Evolutionary conservation across 257 asterid species (phyloP).

Genomic region (Cinchona pubescens): DNA sequence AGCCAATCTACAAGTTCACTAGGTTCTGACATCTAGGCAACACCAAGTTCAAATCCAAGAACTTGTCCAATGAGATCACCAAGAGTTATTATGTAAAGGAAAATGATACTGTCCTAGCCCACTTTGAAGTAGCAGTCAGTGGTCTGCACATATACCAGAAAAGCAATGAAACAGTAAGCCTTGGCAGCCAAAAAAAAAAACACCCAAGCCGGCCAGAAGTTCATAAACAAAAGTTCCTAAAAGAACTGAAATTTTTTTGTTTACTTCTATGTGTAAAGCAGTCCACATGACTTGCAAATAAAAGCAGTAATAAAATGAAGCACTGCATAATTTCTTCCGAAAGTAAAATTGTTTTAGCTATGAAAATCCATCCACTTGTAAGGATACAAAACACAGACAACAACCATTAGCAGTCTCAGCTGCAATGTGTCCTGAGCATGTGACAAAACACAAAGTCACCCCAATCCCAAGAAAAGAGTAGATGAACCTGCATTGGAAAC

Average conservation of each 20-base stretch:
- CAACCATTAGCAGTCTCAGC: conserved; percentile 36
- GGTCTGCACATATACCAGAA: not conserved
- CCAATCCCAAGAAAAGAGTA: conserved; percentile 33
- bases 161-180: not conserved
- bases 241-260: not conserved
- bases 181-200: too few species aligned
- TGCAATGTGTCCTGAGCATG: conserved; percentile 42
- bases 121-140: not conserved
- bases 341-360: not conserved
- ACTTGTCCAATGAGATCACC: not conserved
- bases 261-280: not conserved
- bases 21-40: not conserved
- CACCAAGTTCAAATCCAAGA: not conserved
- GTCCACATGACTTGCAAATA: not conserved
- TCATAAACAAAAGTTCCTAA: not conserved
- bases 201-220: not conserved
- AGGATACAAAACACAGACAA: conserved; percentile 37
- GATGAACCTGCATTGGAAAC: conserved; percentile 29
- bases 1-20: not conserved
- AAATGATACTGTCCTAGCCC: not conserved
- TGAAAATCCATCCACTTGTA: not conserved
- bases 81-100: not conserved
- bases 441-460: conserved; percentile 22
- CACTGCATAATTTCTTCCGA: not conserved
- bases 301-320: not conserved